These are phyloP conservation scores for Lichtheimia ornata DNA, from an alignment of 371 early-diverging fungal species.

Conservation along the genomic window DNA sequence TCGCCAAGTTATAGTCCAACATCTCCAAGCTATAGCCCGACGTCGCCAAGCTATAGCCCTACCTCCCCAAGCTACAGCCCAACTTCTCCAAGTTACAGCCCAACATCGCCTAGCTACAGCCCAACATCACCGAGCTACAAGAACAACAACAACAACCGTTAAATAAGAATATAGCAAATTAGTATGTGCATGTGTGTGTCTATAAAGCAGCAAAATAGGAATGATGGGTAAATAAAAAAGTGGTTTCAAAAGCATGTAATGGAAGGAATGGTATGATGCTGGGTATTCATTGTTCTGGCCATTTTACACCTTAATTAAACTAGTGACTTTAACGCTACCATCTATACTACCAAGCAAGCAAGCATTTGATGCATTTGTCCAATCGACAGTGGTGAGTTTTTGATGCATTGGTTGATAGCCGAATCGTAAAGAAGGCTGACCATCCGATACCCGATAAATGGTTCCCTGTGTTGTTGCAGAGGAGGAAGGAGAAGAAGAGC, in stretches of 20 bases:
- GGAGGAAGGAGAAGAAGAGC: too few species aligned
- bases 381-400: constrained; percentile 56
- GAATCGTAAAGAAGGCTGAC: constrained; percentile 44
- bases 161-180: neutral
- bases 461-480: constrained; percentile 23
- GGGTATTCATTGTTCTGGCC: neutral
- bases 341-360: constrained; percentile 58
- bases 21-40: constrained; percentile 75
- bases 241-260: too few species aligned
- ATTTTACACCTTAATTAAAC: constrained; percentile 51
- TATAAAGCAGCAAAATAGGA: neutral
- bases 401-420: constrained; percentile 42
- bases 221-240: too few species aligned
- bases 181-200: neutral
- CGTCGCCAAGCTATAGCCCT: constrained; percentile 54
- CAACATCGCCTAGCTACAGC: constrained; percentile 60
- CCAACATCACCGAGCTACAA: constrained; percentile 70
- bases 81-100: constrained; percentile 75
- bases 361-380: constrained; percentile 58
- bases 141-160: neutral
- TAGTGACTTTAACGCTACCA: constrained; percentile 59
- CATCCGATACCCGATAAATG: constrained; percentile 39
- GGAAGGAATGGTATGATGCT: too few species aligned
- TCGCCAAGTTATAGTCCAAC: constrained; percentile 76
- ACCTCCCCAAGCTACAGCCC: constrained; percentile 77